Conservation (phyloP, 2,329 filamentous ascomycete genomes). For the Penicillium digitatum region DNA sequence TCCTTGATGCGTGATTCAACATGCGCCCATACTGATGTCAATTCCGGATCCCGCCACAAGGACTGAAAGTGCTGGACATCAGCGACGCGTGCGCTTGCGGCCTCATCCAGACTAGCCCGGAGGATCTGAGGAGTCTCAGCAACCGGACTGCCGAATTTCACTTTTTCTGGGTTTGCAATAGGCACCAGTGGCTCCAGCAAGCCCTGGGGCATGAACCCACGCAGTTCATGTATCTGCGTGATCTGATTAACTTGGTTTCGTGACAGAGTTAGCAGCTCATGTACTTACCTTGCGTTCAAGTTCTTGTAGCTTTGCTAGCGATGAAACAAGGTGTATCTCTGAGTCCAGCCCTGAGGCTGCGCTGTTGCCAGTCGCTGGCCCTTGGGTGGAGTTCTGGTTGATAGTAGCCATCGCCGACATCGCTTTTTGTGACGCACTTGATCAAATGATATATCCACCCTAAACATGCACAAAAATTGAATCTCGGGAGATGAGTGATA, state of each 20-base stretch:
- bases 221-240: slow-evolving; percentile 43
- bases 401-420: slow-evolving; percentile 1
- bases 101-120: slow-evolving; percentile 33
- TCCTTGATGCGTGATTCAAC: slow-evolving; percentile 37
- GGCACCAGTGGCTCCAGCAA: slow-evolving; percentile 40
- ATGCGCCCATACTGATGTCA: slow-evolving; percentile 39
- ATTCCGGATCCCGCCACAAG: slow-evolving; percentile 40
- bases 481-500: not conserved
- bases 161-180: slow-evolving; percentile 34
- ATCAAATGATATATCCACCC: not conserved
- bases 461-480: not conserved
- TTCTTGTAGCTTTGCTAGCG: slow-evolving; percentile 40
- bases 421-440: not conserved
- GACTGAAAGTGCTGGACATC: slow-evolving; percentile 40
- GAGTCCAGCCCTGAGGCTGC: slow-evolving; percentile 20
- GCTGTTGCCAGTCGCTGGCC: not conserved
- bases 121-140: slow-evolving; percentile 37
- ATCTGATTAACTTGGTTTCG: slow-evolving; percentile 7
- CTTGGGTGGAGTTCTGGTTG: slow-evolving; percentile 2
- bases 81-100: slow-evolving; percentile 34
- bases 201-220: slow-evolving; percentile 40
- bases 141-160: slow-evolving; percentile 14
- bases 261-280: not conserved
- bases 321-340: slow-evolving; percentile 39
- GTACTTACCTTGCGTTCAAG: slow-evolving; percentile 32